A percentile compares a stretch with the other conserved stretches of the same genome.
Evolutionary conservation across 2,329 filamentous ascomycete species (phyloP).

Genomic region (Penicillium sp.): DNA sequence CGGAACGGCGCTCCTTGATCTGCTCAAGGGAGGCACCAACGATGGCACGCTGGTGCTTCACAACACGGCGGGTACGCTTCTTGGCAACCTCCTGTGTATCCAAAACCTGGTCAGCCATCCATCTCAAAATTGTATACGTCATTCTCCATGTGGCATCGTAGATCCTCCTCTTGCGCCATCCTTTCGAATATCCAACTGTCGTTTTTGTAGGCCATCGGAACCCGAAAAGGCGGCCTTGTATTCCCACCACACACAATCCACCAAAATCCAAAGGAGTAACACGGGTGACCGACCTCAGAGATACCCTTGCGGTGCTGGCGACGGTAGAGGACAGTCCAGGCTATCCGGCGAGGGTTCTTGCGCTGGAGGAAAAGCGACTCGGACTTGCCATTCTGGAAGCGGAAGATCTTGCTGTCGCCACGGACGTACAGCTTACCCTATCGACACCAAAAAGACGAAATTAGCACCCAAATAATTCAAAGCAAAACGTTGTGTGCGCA

Average conservation of each 20-base stretch:
- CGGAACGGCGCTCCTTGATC: slow-evolving; percentile 96
- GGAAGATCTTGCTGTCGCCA: slow-evolving; percentile 99
- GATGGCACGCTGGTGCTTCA: slow-evolving; percentile 98
- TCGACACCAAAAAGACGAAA: slow-evolving; percentile 30
- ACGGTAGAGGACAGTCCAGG: slow-evolving; percentile 97
- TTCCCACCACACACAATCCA: slow-evolving; percentile 11
- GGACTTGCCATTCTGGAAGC: slow-evolving; percentile 99
- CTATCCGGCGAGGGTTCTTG: slow-evolving; percentile 99
- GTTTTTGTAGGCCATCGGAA: background rate
- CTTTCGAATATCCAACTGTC: background rate
- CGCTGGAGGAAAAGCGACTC: slow-evolving; percentile 99
- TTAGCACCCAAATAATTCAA: slow-evolving; percentile 20
- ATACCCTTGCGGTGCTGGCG: slow-evolving; percentile 99
- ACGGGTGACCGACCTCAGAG: slow-evolving; percentile 77
- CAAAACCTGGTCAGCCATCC: slow-evolving; percentile 28
- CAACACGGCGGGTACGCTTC: slow-evolving; percentile 96
- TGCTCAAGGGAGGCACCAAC: slow-evolving; percentile 99
- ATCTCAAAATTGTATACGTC: slow-evolving; percentile 3
- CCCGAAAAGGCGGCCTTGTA: slow-evolving; percentile 4
- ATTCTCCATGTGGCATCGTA: slow-evolving; percentile 1
- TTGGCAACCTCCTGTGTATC: slow-evolving; percentile 89
- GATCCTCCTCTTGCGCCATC: slow-evolving; percentile 15
- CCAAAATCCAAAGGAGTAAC: slow-evolving; percentile 22
- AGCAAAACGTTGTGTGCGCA: slow-evolving; percentile 10
- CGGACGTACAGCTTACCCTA: slow-evolving; percentile 99